Conservation (phyloP, 2,329 filamentous ascomycete genomes). For the Aspergillus bombycis region DNA sequence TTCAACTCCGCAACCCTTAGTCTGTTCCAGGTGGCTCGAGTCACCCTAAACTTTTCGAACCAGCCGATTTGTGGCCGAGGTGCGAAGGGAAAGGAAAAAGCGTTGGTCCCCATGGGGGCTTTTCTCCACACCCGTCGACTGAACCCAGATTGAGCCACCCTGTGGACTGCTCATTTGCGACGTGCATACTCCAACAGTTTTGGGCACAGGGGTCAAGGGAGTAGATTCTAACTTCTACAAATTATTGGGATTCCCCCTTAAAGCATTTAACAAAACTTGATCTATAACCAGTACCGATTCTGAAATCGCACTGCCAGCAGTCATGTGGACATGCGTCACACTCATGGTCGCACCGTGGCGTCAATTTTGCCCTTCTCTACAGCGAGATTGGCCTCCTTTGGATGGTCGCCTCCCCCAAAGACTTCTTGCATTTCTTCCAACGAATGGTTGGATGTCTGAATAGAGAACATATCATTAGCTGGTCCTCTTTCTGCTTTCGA, state of each 20-base stretch:
- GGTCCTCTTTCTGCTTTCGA: not conserved
- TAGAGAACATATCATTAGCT: not conserved
- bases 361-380: constrained; percentile 6
- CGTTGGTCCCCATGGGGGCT: not conserved
- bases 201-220: not conserved
- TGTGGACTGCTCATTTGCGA: not conserved
- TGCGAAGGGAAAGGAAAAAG: not conserved
- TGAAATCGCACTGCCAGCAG: not conserved
- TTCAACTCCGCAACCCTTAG: not conserved
- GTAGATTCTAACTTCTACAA: not conserved
- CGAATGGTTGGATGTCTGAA: constrained; percentile 47
- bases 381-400: constrained; percentile 15
- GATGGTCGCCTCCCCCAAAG: constrained; percentile 30
- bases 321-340: not conserved
- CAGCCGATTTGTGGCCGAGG: not conserved
- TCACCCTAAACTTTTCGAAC: not conserved
- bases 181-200: not conserved
- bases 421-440: constrained; percentile 51
- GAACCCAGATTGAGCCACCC: not conserved
- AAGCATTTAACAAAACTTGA: not conserved
- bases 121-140: not conserved
- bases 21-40: not conserved
- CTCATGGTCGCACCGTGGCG: constrained; percentile 1
- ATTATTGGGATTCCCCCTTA: not conserved
- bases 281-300: not conserved